These are phyloP conservation scores for Lignosus rhinocerotis DNA, from an alignment of 1,284 basidiomycete genomes.

Conservation along the genomic window DNA sequence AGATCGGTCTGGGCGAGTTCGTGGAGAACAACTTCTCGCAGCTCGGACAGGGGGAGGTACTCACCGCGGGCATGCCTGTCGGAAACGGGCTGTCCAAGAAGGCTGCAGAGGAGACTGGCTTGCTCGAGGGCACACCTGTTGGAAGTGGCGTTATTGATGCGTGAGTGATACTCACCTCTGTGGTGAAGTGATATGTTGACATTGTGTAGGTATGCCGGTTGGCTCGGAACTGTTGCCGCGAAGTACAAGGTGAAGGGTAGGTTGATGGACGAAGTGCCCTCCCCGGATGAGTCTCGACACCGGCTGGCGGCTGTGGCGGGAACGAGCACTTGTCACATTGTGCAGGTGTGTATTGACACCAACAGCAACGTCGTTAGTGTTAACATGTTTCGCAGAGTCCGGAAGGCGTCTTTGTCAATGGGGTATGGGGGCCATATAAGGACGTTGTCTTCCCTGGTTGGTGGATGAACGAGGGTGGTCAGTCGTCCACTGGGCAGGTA, in stretches of 20 bases:
- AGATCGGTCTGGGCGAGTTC: constrained; percentile 79
- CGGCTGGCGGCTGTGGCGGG: constrained; percentile 93
- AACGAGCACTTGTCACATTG: constrained; percentile 94
- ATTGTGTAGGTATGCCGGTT: constrained; percentile 84
- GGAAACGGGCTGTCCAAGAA: constrained; percentile 79
- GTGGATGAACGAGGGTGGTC: constrained; percentile 99
- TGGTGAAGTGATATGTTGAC: constrained; percentile 2
- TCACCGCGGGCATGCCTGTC: constrained; percentile 92
- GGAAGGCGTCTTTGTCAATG: constrained; percentile 84
- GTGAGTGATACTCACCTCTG: constrained; percentile 42
- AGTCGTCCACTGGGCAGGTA: constrained; percentile 96
- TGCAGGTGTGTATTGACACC: constrained; percentile 55
- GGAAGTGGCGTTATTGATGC: constrained; percentile 96
- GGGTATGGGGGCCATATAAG: constrained; percentile 98
- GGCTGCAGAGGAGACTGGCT: constrained; percentile 85
- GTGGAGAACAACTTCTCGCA: constrained; percentile 71
- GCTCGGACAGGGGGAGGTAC: constrained; percentile 70
- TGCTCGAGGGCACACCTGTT: constrained; percentile 88
- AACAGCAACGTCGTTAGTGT: not conserved
- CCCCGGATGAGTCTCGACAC: constrained; percentile 74
- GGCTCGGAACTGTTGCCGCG: constrained; percentile 95
- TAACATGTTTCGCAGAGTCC: constrained; percentile 57
- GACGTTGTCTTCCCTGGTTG: constrained; percentile 88
- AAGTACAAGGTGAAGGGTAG: constrained; percentile 60
- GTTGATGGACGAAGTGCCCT: constrained; percentile 50